Base-by-base conservation (phyloP, 345 rosid genomes). In the Carallia brachiata region DNA sequence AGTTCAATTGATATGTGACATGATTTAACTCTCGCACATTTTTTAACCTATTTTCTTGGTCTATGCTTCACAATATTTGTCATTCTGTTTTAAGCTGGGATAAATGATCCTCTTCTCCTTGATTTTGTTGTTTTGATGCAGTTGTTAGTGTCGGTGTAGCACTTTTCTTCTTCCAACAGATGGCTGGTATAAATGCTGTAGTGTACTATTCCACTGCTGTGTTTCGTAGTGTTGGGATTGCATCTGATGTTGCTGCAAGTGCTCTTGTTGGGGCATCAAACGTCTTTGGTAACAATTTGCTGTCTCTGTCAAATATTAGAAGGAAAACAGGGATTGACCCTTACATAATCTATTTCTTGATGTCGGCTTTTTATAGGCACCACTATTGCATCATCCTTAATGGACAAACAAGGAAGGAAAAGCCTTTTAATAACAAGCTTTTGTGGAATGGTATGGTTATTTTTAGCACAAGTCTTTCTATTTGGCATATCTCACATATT, bases 111-210 rank as follows among this genome's bases (percentile, higher is more conserved):
- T 44, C 27, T 65, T 52, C 57, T 53, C 5, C 50, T 28, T 60
- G 32, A 53, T 65, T 30, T 65, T 15, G 16, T 55, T 66, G 36
- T 61, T 65, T 67, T 80, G 71, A 66, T 84, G 83, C 89, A 92
- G 99, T 96, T 79, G 99, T 96, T 37, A 96, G 96, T 77, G 96
- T 92, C 34, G 99, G 99, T 62, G 92, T 92, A 10, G 96, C 99
- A 78, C 97, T 95, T 70, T 95, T 92, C 91, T 81, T 96, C 70
- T 90, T 92, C 88, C 99, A 96, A 79, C 99, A 92, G 79, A 76
- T 96, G 81, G 99, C 98, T 8, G 99, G 99, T 62, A 96, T 96
- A 82, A 96, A 96, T 62, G 99, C 97, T 40, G 99, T 96, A 63
- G 98, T 96, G 18, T 96, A 92, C 76, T 96, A 96, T 85, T 96